Evolutionary conservation across 306 rosid genomes (phyloP).

Genomic region (Notholithocarpus densiflorus): DNA sequence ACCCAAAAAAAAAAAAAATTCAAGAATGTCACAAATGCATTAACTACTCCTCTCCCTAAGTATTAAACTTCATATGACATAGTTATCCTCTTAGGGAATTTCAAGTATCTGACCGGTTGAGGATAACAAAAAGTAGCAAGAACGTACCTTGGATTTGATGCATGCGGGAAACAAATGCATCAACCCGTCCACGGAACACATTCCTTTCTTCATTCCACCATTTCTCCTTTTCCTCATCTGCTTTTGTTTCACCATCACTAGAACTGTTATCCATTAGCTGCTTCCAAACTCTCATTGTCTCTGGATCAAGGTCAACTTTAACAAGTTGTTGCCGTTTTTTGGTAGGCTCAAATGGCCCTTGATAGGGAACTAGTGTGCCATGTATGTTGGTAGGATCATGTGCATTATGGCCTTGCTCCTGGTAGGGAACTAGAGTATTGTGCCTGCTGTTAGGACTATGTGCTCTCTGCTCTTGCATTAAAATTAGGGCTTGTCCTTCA

Average conservation of each 20-base stretch:
- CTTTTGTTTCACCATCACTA: conserved; percentile 16
- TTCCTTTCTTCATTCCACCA: conserved; percentile 40
- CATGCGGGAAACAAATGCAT: conserved; percentile 32
- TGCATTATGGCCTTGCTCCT: not conserved
- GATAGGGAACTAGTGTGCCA: conserved; percentile 12
- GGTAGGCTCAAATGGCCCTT: not conserved
- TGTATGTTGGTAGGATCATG: not conserved
- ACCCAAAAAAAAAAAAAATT: no score
- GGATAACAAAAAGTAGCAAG: not conserved
- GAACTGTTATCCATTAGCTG: conserved; percentile 9
- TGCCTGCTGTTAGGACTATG: not conserved
- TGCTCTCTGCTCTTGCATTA: not conserved
- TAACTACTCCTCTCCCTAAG: no score
- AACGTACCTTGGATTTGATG: conserved; percentile 32
- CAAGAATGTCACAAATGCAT: no score
- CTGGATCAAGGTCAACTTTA: conserved; percentile 16
- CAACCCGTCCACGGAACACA: conserved; percentile 20
- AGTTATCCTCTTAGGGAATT: no score
- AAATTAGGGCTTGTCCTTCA: not conserved
- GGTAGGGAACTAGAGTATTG: not conserved
- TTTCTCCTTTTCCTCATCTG: conserved; percentile 14
- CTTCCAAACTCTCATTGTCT: conserved; percentile 32
- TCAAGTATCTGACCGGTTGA: not conserved
- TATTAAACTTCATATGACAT: no score
- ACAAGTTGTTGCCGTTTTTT: not conserved